Conservation (phyloP, 768 basidiomycete genomes). For the Rhodotorula paludigena region DNA sequence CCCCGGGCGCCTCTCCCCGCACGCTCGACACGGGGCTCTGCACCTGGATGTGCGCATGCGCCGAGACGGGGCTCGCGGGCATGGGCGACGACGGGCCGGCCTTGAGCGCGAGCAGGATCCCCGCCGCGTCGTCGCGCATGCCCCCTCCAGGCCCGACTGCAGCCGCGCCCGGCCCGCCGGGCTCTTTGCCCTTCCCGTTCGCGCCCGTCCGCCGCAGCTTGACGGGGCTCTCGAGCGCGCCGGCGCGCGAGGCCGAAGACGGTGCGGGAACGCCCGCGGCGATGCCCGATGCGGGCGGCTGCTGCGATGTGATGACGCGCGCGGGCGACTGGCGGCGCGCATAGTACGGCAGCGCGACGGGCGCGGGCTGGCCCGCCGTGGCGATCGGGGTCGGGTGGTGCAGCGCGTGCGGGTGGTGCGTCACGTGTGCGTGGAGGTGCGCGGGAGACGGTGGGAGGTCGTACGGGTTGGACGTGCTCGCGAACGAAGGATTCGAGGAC, state of each 20-base stretch:
- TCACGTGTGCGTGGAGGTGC: too few species aligned
- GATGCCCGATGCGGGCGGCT: constrained; percentile 15
- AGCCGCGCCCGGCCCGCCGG: too few species aligned
- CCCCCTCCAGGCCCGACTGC: background rate
- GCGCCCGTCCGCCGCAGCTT: constrained; percentile 1
- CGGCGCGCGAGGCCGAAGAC: background rate
- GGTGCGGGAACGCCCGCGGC: background rate
- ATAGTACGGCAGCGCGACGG: constrained; percentile 29
- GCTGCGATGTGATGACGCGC: background rate
- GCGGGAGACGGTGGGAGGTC: too few species aligned
- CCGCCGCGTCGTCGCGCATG: constrained; percentile 25
- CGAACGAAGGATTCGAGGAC: background rate
- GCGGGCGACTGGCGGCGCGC: constrained; percentile 11
- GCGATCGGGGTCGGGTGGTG: too few species aligned
- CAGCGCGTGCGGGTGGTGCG: too few species aligned
- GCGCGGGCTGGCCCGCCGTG: constrained; percentile 20
- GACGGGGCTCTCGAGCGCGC: constrained; percentile 12
- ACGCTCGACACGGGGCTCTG: constrained; percentile 26
- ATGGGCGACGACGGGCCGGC: constrained; percentile 24
- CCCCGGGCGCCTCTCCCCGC: constrained; percentile 8
- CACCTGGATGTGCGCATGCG: constrained; percentile 1
- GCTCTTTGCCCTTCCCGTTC: background rate
- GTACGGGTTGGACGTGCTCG: background rate
- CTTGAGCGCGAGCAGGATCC: constrained; percentile 26
- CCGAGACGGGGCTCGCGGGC: background rate